Base-by-base conservation (phyloP, 2,329 filamentous ascomycete species). In the Xylaria sp. region DNA sequence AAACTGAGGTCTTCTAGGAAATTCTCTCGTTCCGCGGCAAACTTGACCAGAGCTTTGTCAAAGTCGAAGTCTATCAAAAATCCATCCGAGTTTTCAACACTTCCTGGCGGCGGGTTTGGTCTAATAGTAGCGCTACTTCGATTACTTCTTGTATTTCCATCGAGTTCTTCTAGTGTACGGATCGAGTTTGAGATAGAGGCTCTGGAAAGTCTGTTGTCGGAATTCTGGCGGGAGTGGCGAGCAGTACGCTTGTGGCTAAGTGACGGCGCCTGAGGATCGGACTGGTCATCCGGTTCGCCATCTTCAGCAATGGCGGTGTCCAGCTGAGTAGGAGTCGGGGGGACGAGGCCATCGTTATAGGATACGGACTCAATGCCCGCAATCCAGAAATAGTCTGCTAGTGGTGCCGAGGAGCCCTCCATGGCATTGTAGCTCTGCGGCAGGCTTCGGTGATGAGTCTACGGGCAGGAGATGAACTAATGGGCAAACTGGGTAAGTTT, bases 1-100 rank as follows among this genome's bases (percentile, higher is more conserved):
- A 98, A 94, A 74, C 91, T 94, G 63, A 98, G 87, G 79, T 99
- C 96, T 72, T 97, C 93, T 62, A 98, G 84, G 76, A 99, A 99
- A 69, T 91, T 92, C 76, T 99, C 96, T 73, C 96, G 88, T 83
- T 98, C 95, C n/a, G 91, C 92, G 55, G 96, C 94, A 80, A 99
- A 99, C 82, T 98, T 98, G 76, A 94, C 84, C 74, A 99, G 86
- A 32, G 96, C 95, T 77, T 92, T 91, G 79, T 98, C 96, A 77
- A 99, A 99, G 80, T 98, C 96, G 77, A 93, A 94, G 78, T 97
- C 94, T 67, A 81, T 82, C 71, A 87, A 81, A 41, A 84, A 74
- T 52, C 78, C 74, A 48, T 81, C 80, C 25, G 80, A 79, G 51
- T 78, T 78, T 46, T 77, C 72, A 50, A 70, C 65, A 25, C 70